A percentile compares a stretch with the other conserved stretches of the same genome.
Conservation (phyloP, 2,329 filamentous ascomycete species). For the Acarospora socialis region DNA sequence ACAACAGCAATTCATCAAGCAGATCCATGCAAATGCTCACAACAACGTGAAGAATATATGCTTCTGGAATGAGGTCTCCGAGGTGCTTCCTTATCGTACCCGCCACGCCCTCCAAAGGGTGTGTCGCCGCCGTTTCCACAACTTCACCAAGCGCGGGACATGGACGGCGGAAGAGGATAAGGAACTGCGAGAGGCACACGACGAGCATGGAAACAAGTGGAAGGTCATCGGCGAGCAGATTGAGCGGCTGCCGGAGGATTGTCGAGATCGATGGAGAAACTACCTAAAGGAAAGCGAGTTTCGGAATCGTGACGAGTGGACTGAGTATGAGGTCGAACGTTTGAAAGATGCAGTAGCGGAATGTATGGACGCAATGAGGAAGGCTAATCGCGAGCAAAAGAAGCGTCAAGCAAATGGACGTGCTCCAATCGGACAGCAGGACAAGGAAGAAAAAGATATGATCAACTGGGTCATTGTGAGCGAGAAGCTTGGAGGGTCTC, state of each 20-base stretch:
- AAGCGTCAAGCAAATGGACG: slow-evolving; percentile 11
- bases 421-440: slow-evolving; percentile 20
- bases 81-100: slow-evolving; percentile 22
- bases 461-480: slow-evolving; percentile 55
- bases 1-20: slow-evolving; percentile 13
- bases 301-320: slow-evolving; percentile 43
- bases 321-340: slow-evolving; percentile 41
- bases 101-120: slow-evolving; percentile 18
- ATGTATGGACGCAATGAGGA: slow-evolving; percentile 36
- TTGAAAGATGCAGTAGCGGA: slow-evolving; percentile 40
- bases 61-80: slow-evolving; percentile 22
- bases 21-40: slow-evolving; percentile 13
- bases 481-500: slow-evolving; percentile 41
- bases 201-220: slow-evolving; percentile 44
- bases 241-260: slow-evolving; percentile 50
- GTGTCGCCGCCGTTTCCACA: slow-evolving; percentile 51
- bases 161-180: slow-evolving; percentile 49
- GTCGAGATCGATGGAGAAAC: slow-evolving; percentile 57
- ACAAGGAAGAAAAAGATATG: slow-evolving; percentile 35
- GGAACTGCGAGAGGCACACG: slow-evolving; percentile 34
- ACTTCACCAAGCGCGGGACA: slow-evolving; percentile 43
- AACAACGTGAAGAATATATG: slow-evolving; percentile 14
- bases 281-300: slow-evolving; percentile 46
- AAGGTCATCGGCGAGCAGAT: slow-evolving; percentile 45
- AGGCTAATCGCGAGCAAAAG: slow-evolving; percentile 16